phyloP scores from a whole-genome alignment of 2,329 filamentous ascomycete species.

The Exserohilum rostratum region DNA sequence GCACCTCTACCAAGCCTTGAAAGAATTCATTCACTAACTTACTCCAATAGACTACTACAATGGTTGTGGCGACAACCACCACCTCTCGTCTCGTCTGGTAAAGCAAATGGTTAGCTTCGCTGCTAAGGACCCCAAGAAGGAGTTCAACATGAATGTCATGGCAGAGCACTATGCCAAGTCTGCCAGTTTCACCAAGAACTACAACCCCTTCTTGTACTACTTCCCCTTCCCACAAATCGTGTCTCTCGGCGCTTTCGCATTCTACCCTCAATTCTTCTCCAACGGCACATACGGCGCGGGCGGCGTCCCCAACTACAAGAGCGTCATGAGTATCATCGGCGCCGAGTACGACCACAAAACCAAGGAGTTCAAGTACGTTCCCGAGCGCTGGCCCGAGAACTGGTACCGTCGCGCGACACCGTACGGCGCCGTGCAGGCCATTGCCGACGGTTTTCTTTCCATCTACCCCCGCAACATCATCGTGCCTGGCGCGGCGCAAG shows the following conservation, averaged over 20 bases:
- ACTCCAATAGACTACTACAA: constrained; percentile 43
- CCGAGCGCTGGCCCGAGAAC: constrained; percentile 60
- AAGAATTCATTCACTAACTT: constrained; percentile 28
- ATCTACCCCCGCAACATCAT: constrained; percentile 46
- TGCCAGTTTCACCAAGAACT: constrained; percentile 49
- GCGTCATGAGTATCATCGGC: constrained; percentile 55
- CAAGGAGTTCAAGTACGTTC: constrained; percentile 55
- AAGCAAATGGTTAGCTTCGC: constrained; percentile 22
- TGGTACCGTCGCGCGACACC: constrained; percentile 57
- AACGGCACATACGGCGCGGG: constrained; percentile 47
- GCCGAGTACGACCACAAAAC: constrained; percentile 52
- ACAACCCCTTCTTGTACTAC: constrained; percentile 54
- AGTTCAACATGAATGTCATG: constrained; percentile 38
- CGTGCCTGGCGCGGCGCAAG: constrained; percentile 32
- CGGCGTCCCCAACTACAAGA: constrained; percentile 41
- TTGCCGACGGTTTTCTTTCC: constrained; percentile 39
- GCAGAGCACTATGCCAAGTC: constrained; percentile 38
- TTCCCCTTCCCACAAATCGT: constrained; percentile 52
- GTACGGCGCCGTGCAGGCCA: constrained; percentile 52
- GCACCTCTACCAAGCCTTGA: constrained; percentile 18
- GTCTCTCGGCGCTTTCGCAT: constrained; percentile 53
- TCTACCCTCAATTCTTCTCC: constrained; percentile 38
- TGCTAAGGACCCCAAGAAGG: constrained; percentile 24
- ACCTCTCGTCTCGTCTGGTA: constrained; percentile 41
- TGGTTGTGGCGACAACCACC: constrained; percentile 50